Conservation (phyloP, 441 rosid genomes). For the Adansonia gregorii region DNA sequence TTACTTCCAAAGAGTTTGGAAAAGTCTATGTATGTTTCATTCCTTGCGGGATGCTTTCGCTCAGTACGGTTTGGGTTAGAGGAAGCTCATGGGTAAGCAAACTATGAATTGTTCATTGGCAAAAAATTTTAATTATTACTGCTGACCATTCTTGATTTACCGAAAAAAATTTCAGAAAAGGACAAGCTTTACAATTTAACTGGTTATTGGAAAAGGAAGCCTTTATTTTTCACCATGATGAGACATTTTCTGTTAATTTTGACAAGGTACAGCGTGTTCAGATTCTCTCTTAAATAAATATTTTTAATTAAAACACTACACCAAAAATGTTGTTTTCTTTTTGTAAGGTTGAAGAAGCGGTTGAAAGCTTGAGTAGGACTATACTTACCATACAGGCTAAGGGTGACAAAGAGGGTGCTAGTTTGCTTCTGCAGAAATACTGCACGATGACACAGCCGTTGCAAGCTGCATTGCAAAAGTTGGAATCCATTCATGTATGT, state of each 20-base stretch:
- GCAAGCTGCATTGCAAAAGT: slow-evolving; percentile 61
- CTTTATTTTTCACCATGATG: slow-evolving; percentile 62
- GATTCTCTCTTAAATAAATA: slow-evolving; percentile 15
- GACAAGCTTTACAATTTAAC: slow-evolving; percentile 93
- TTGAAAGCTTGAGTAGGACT: slow-evolving; percentile 81
- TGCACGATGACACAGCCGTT: slow-evolving; percentile 66
- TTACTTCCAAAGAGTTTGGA: slow-evolving; percentile 65
- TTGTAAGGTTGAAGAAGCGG: slow-evolving; percentile 73
- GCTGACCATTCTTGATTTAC: slow-evolving; percentile 28
- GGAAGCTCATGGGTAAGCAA: slow-evolving; percentile 93
- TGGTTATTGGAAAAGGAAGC: slow-evolving; percentile 90
- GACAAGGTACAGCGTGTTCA: slow-evolving; percentile 54
- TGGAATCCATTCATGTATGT: slow-evolving; percentile 67
- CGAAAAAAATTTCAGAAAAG: slow-evolving; percentile 57
- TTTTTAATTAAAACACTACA: slow-evolving; percentile 19
- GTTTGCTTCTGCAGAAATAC: slow-evolving; percentile 62
- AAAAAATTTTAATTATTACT: not conserved
- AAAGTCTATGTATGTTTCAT: slow-evolving; percentile 87
- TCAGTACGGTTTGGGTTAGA: slow-evolving; percentile 91
- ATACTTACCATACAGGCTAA: slow-evolving; percentile 87
- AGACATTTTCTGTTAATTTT: slow-evolving; percentile 81
- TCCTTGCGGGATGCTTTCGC: slow-evolving; percentile 91
- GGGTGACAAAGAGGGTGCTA: slow-evolving; percentile 84
- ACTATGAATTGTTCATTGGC: slow-evolving; percentile 21
- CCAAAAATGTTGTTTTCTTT: slow-evolving; percentile 27